Evolutionary conservation across 1,284 basidiomycete genomes (phyloP).

Genomic region (Rhizoctonia solani): DNA sequence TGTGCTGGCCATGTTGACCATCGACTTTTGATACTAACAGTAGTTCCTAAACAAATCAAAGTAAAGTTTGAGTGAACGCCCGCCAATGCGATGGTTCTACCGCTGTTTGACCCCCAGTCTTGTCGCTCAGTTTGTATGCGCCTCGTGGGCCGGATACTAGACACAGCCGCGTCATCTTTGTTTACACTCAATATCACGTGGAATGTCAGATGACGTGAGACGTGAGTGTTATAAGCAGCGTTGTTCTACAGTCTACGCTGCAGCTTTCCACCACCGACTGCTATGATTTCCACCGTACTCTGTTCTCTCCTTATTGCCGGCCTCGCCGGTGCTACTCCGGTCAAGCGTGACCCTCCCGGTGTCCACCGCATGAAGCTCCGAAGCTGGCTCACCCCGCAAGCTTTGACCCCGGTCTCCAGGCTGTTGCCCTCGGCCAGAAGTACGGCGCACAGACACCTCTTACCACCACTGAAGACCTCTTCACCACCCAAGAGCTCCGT

Average conservation of each 20-base stretch:
- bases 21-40: too few species aligned
- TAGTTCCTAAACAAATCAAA: too few species aligned
- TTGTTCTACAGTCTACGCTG: background rate
- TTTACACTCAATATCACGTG: constrained; percentile 8
- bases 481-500: constrained; percentile 78
- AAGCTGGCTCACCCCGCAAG: constrained; percentile 63
- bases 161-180: background rate
- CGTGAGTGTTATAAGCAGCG: constrained; percentile 4
- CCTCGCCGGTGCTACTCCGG: constrained; percentile 56
- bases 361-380: constrained; percentile 83
- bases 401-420: constrained; percentile 70
- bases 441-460: constrained; percentile 79
- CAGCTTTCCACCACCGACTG: constrained; percentile 60
- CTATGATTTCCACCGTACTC: constrained; percentile 62
- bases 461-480: constrained; percentile 61
- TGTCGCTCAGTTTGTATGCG: too few species aligned
- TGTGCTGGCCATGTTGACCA: too few species aligned
- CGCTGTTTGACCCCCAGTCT: too few species aligned
- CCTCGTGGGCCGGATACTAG: constrained; percentile 1
- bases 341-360: constrained; percentile 45
- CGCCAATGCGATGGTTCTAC: too few species aligned
- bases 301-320: constrained; percentile 64
- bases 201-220: constrained; percentile 14
- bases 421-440: constrained; percentile 78
- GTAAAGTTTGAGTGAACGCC: too few species aligned